Base-by-base conservation (phyloP, 164 flowering plant genomes). In the Malania oleifera region DNA sequence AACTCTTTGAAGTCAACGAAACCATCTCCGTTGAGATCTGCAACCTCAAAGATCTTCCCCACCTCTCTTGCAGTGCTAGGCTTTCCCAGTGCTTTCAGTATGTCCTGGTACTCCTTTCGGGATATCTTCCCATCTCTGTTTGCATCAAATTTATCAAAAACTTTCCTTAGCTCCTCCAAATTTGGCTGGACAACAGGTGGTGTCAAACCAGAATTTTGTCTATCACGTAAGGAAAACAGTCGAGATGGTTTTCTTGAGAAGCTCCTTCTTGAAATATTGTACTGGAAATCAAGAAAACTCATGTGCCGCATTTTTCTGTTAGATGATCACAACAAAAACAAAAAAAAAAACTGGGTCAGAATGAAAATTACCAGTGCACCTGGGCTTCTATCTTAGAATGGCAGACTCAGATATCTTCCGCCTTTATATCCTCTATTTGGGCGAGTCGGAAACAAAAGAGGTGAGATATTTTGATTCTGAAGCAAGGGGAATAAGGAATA, bases 51-150 rank as follows among this genome's bases (percentile, higher is more conserved):
- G 35, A 77, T 81, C 74, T 75, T 74, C 7, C 55, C 55, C 45
- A 82, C 86, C 24, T 85, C 95, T 0, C 22, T 62, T 1, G 60
- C 52, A n/a, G 47, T 46, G 46, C 45, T 68, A 1, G 56, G 70
- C 50, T 69, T 77, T 27, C 80, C 76, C 12, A 91, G 24, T 7
- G 91, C 84, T 61, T 63, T 77, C 47, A 85, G 41, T 9, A 78
- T 63, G 7, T 66, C 70, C 62, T 63, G 73, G 69, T 88, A 85
- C 54, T 88, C 98, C 14, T 65, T 70, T 28, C 60, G 76, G 0
- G 91, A 84, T 24, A 91, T 82, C 73, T 82, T 86, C 25, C 98
- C 96, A 49, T 91, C 96, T 54, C 68, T 76, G 80, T 91, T 74
- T n/a, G 77, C 18, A 51, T 88, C 90, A 47, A 86, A 77, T 46